These are phyloP conservation scores for Cercospora sesami DNA, from an alignment of 2,329 filamentous ascomycete species.

Conservation along the genomic window DNA sequence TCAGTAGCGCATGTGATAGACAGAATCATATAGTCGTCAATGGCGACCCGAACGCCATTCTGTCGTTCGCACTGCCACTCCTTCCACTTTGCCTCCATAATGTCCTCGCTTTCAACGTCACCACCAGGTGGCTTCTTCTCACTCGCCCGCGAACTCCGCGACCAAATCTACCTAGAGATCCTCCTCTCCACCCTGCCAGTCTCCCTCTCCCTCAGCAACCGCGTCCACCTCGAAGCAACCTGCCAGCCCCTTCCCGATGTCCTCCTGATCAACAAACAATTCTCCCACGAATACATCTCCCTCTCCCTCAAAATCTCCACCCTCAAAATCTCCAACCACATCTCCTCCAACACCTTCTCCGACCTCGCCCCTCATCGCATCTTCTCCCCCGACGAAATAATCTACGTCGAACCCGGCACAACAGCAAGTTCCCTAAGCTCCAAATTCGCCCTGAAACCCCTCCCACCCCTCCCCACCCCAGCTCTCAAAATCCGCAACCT, in stretches of 20 bases:
- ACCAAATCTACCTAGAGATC: conserved; percentile 17
- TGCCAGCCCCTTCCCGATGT: neutral
- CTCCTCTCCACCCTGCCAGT: neutral
- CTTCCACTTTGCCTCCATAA: neutral
- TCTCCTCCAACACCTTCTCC: neutral
- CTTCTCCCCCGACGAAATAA: neutral
- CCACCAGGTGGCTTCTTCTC: conserved; percentile 13
- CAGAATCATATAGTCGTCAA: neutral
- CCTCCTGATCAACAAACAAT: conserved; percentile 14
- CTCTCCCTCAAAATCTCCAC: neutral
- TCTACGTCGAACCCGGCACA: conserved; percentile 1
- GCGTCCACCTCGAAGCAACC: conserved; percentile 5
- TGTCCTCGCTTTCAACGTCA: neutral
- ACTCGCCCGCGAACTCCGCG: conserved; percentile 17
- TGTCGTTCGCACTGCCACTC: neutral
- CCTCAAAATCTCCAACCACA: conserved; percentile 11
- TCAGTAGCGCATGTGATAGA: neutral
- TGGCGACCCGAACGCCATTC: neutral
- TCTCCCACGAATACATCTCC: conserved; percentile 11
- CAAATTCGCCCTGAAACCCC: neutral
- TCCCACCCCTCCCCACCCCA: conserved; percentile 1
- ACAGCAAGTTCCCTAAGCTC: neutral
- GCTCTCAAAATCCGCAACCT: neutral
- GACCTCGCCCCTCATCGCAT: neutral
- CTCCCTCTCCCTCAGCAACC: neutral